Percentiles rank a stretch among this genome's conserved stretches.
Evolutionary conservation across 768 basidiomycete species (phyloP).

Genomic region (Naganishia kalamii): DNA sequence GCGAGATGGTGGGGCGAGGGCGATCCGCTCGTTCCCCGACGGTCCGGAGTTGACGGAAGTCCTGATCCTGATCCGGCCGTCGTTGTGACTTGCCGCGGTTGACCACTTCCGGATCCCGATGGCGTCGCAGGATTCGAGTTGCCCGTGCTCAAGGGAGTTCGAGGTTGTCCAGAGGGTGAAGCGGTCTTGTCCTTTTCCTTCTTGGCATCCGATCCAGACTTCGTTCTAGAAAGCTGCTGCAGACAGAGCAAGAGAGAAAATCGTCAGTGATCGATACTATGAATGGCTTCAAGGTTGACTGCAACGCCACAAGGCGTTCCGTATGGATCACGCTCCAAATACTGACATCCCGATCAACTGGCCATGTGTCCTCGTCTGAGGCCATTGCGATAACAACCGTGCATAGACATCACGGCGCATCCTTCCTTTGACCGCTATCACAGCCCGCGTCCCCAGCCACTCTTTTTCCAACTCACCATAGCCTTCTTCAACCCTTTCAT

Average conservation of each 20-base stretch:
- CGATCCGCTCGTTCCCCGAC: not conserved
- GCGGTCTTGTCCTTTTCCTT: slow-evolving; percentile 27
- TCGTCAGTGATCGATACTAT: not conserved
- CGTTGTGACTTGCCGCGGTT: not conserved
- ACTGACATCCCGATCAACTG: too few species aligned
- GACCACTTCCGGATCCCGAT: slow-evolving; percentile 1
- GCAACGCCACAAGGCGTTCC: too few species aligned
- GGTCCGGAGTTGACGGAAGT: slow-evolving; percentile 4
- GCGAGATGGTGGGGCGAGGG: slow-evolving; percentile 26
- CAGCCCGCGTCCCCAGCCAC: not conserved
- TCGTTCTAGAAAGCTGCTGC: slow-evolving; percentile 25
- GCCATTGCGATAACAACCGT: too few species aligned
- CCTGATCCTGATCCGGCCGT: not conserved
- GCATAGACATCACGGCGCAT: too few species aligned
- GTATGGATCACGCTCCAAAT: too few species aligned
- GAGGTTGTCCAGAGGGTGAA: slow-evolving; percentile 10
- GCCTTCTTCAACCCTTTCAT: slow-evolving; percentile 50
- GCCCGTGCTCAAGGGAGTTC: not conserved
- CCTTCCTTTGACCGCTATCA: not conserved
- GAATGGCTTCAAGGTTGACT: not conserved
- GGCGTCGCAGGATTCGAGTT: slow-evolving; percentile 2
- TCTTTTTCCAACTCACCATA: slow-evolving; percentile 40
- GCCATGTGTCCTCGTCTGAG: too few species aligned
- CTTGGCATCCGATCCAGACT: slow-evolving; percentile 21
- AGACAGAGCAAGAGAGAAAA: not conserved